Conservation (phyloP, 805 yeast species). For the Kregervanrija delftensis region DNA sequence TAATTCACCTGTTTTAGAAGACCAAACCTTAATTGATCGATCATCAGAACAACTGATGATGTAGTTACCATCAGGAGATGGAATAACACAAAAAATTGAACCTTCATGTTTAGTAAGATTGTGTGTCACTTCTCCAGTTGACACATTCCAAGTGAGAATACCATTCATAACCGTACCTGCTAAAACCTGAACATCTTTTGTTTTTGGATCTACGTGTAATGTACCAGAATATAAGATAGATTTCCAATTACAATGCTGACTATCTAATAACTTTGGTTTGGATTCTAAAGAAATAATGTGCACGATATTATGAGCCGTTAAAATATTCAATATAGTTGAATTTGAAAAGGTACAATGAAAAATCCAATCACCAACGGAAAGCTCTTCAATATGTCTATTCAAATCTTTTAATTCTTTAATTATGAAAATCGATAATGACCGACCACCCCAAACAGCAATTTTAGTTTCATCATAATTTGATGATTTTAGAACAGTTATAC, state of each 20-base stretch:
- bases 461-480: slow-evolving; percentile 27
- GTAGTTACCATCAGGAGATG: slow-evolving; percentile 47
- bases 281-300: slow-evolving; percentile 25
- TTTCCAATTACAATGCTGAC: slow-evolving; percentile 52
- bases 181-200: slow-evolving; percentile 44
- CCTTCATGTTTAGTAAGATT: slow-evolving; percentile 79
- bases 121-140: slow-evolving; percentile 35
- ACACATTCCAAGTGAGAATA: slow-evolving; percentile 67
- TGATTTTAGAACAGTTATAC: slow-evolving; percentile 35
- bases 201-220: slow-evolving; percentile 38
- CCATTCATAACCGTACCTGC: slow-evolving; percentile 96
- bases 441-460: slow-evolving; percentile 56
- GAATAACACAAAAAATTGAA: slow-evolving; percentile 74
- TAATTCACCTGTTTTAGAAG: slow-evolving; percentile 46
- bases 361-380: slow-evolving; percentile 74
- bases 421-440: slow-evolving; percentile 48
- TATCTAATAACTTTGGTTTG: slow-evolving; percentile 21
- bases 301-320: slow-evolving; percentile 78
- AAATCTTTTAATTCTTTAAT: slow-evolving; percentile 23
- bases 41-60: slow-evolving; percentile 90
- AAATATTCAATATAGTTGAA: slow-evolving; percentile 36
- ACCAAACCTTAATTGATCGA: slow-evolving; percentile 77
- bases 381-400: slow-evolving; percentile 30
- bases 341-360: slow-evolving; percentile 47
- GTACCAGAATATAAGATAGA: slow-evolving; percentile 87